A percentile compares a stretch with the other conserved stretches of the same genome.
Evolutionary conservation across 164 flowering plant genomes (phyloP).

Genomic region (Nymphaea thermarum): DNA sequence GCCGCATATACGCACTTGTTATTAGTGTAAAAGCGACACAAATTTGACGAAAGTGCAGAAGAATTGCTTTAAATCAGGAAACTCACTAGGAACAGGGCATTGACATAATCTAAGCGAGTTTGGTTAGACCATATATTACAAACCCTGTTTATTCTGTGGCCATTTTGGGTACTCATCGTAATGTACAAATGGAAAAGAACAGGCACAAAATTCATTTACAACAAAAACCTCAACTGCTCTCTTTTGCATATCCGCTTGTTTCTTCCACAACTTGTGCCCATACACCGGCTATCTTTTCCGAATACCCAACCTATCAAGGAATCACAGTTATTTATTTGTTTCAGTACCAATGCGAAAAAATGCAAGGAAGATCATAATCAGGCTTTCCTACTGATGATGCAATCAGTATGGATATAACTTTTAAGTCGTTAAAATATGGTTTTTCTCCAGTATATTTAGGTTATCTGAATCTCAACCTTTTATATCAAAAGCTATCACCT

Average conservation of each 20-base stretch:
- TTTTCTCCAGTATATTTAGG: too few relatives aligned
- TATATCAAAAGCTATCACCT: too few relatives aligned
- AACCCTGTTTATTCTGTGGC: neutral
- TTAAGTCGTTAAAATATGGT: too few relatives aligned
- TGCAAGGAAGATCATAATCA: neutral
- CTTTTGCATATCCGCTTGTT: constrained; percentile 33
- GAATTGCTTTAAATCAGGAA: too few relatives aligned
- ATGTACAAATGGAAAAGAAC: neutral
- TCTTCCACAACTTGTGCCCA: constrained; percentile 61
- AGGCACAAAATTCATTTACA: neutral
- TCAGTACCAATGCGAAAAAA: neutral
- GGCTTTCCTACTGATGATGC: too few relatives aligned
- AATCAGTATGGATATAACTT: too few relatives aligned
- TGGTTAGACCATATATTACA: neutral
- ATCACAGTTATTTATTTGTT: neutral
- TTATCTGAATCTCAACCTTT: too few relatives aligned
- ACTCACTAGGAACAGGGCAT: too few relatives aligned
- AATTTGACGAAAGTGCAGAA: too few relatives aligned
- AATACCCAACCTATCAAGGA: constrained; percentile 45
- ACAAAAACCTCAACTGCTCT: constrained; percentile 13
- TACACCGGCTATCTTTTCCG: constrained; percentile 52
- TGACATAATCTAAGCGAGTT: neutral
- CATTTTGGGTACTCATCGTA: neutral
- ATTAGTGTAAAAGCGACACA: too few relatives aligned
- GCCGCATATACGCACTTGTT: too few relatives aligned